Conservation (phyloP, 1,284 basidiomycete species). For the Lentinula novae-zelandiae region DNA sequence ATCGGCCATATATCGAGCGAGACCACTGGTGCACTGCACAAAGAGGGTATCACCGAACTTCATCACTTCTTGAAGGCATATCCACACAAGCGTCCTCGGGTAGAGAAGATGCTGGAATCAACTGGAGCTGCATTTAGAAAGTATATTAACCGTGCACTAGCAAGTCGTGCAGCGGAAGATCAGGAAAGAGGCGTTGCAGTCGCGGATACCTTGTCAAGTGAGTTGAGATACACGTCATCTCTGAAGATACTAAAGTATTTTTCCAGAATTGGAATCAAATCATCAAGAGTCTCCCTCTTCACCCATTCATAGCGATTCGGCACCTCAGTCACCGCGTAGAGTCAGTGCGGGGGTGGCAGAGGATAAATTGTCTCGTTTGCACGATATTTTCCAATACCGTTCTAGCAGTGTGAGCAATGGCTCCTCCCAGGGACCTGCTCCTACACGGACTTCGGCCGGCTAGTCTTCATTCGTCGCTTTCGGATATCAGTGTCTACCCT, state of each 20-base stretch:
- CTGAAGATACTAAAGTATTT: background rate
- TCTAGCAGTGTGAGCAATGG: slow-evolving; percentile 64
- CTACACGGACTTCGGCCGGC: slow-evolving; percentile 23
- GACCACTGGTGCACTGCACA: slow-evolving; percentile 77
- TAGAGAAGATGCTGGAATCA: slow-evolving; percentile 81
- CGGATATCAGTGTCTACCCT: slow-evolving; percentile 16
- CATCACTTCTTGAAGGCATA: slow-evolving; percentile 93
- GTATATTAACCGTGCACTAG: slow-evolving; percentile 79
- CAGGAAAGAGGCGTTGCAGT: slow-evolving; percentile 75
- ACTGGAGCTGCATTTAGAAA: slow-evolving; percentile 82
- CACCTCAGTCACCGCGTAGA: slow-evolving; percentile 28
- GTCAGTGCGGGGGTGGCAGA: slow-evolving; percentile 34
- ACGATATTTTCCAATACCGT: slow-evolving; percentile 79
- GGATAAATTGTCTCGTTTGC: slow-evolving; percentile 69
- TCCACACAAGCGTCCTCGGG: slow-evolving; percentile 82
- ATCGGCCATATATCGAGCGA: slow-evolving; percentile 90
- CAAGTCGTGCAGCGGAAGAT: slow-evolving; percentile 82
- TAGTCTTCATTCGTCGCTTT: slow-evolving; percentile 10
- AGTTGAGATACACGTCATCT: slow-evolving; percentile 24
- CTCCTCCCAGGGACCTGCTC: slow-evolving; percentile 42
- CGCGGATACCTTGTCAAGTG: slow-evolving; percentile 74
- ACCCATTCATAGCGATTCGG: slow-evolving; percentile 8
- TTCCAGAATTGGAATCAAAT: slow-evolving; percentile 65
- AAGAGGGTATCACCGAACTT: slow-evolving; percentile 93
- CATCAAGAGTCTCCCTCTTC: slow-evolving; percentile 24